Evolutionary conservation across 306 rosid species (phyloP).

Genomic region (Begonia peltatifolia): DNA sequence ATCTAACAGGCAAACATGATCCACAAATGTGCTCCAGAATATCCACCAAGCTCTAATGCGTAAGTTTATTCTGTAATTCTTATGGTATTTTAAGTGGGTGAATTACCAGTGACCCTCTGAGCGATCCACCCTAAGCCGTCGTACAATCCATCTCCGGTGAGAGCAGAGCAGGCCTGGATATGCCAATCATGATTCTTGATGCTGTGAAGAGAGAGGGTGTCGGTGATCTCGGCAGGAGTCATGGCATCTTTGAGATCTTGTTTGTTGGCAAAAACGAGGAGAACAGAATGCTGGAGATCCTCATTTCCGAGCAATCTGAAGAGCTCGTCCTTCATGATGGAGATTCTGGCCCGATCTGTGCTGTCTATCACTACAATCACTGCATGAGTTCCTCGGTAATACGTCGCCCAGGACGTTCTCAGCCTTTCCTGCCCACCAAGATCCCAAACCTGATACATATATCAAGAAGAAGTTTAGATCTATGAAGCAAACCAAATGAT

Average conservation of each 20-base stretch:
- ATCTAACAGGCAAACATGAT: constrained; percentile 7
- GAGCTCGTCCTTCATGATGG: constrained; percentile 90
- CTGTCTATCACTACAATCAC: constrained; percentile 87
- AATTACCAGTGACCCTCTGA: constrained; percentile 63
- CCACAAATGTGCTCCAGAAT: constrained; percentile 24
- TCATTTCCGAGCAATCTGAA: constrained; percentile 89
- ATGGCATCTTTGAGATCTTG: constrained; percentile 98
- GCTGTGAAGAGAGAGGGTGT: constrained; percentile 85
- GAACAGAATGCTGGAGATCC: constrained; percentile 69
- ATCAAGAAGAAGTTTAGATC: neutral
- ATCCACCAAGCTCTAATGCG: neutral
- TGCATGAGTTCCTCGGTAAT: constrained; percentile 90
- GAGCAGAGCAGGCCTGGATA: constrained; percentile 95
- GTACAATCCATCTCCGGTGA: constrained; percentile 82
- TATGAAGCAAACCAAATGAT: too few relatives aligned
- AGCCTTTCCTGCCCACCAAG: constrained; percentile 97
- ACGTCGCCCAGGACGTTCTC: constrained; percentile 97
- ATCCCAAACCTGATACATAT: constrained; percentile 78
- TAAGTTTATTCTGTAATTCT: constrained; percentile 1
- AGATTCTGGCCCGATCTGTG: constrained; percentile 83
- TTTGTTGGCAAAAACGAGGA: constrained; percentile 82
- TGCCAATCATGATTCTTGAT: constrained; percentile 99
- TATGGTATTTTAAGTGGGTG: constrained; percentile 25
- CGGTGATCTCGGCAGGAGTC: constrained; percentile 97
- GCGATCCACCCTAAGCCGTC: constrained; percentile 99